Conservation (phyloP, 75 land plant species). For the Isoetes taiwanensis region DNA sequence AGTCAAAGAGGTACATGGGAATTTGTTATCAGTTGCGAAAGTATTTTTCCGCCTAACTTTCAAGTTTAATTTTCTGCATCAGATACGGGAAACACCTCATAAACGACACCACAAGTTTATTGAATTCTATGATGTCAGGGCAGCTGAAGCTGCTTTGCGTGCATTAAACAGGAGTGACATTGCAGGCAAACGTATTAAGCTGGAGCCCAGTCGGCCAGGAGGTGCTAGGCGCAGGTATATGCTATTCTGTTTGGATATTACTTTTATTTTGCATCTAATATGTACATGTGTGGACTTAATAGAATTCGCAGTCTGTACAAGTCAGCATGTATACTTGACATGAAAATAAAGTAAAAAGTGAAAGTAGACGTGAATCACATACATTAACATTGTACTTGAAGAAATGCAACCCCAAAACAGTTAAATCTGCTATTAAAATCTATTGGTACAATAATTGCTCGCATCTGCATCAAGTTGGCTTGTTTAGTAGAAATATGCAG, state of each 20-base stretch:
- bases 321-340: too few relatives aligned
- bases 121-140: conserved; percentile 10
- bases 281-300: background rate
- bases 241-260: background rate
- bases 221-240: conserved; percentile 47
- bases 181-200: conserved; percentile 48
- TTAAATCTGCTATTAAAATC: too few relatives aligned
- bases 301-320: too few relatives aligned
- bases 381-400: too few relatives aligned
- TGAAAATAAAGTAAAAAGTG: too few relatives aligned
- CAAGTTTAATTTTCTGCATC: background rate
- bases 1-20: conserved; percentile 96
- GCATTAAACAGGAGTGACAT: conserved; percentile 10
- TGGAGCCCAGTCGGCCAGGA: conserved; percentile 60
- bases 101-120: conserved; percentile 9
- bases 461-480: too few relatives aligned
- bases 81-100: conserved; percentile 8
- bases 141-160: background rate
- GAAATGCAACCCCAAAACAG: too few relatives aligned
- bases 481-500: too few relatives aligned
- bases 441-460: too few relatives aligned
- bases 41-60: too few relatives aligned
- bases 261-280: background rate
- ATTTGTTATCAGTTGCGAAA: too few relatives aligned
- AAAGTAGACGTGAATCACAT: too few relatives aligned